Evolutionary conservation across 495 filamentous ascomycete species (phyloP), one percentile per base, ranked within the genome.

Genomic region (Hypoxylon fuscum): DNA sequence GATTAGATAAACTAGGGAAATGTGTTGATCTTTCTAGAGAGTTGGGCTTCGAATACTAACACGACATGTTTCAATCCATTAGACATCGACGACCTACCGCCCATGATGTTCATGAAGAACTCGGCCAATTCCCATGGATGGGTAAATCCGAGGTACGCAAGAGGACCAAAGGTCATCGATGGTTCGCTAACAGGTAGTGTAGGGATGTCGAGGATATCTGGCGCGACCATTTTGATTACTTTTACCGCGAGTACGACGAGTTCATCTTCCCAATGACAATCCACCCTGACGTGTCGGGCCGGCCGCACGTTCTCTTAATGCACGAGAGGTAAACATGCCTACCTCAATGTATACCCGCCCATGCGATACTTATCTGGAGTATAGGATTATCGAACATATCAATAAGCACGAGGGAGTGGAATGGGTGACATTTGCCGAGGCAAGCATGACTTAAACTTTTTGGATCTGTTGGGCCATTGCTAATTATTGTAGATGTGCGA

Each of bases 371-470:
- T 11, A 57, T 25, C 21, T 9, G 1, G 5, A 43, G 22, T 40
- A 44, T 14, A 69, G 80, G 65, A 74, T 76, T 15, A 90, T 92
- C 57, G 87, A 90, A 59, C 81, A 89, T 57, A 88, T 91, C 63
- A 90, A 90, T 53, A 82, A 81, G 46, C 88, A 90, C 51, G 87
- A 90, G 62, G 88, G 89, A 2, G 85, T 91, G 1, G 86, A 91
- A 65, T 91, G 87, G 87, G 82, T 89, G 64, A 90, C 87, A 5
- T 86, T 91, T 68, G 87, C 85, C 54, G 79, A 88, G 65, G 65
- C 68, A 31, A 57, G 62, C 21, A 23, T 38, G 1, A 1, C 3
- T 40, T 12, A 0, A 20, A 25, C 17, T 22, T 2, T 25, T 11
- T 27, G 1, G 14, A 14, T 9, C 14, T 50, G 10, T 18, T 11